phyloP scores from a whole-genome alignment of 768 basidiomycete species.

The Lentinula boryana region DNA sequence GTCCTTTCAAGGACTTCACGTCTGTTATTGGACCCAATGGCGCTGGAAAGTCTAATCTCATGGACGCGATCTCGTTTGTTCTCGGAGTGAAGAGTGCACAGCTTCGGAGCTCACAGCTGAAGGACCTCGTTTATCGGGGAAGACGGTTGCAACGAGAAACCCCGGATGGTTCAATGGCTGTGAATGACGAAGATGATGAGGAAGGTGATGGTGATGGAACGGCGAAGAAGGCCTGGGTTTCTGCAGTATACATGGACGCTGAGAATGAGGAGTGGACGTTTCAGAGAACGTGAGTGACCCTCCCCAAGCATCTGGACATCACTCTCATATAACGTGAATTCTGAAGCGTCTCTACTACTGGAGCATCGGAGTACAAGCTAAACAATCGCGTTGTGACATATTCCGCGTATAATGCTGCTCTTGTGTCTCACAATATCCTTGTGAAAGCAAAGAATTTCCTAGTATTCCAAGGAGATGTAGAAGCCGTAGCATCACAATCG shows the following conservation, averaged over 20 bases:
- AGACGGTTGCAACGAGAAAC: slow-evolving; percentile 50
- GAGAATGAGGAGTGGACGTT: slow-evolving; percentile 83
- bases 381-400: slow-evolving; percentile 81
- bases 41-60: slow-evolving; percentile 96
- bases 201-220: slow-evolving; percentile 66
- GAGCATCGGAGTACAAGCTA: slow-evolving; percentile 87
- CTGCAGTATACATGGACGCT: slow-evolving; percentile 80
- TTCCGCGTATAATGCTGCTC: slow-evolving; percentile 81
- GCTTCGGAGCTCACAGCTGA: slow-evolving; percentile 87
- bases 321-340: slow-evolving; percentile 5
- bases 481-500: slow-evolving; percentile 94
- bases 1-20: slow-evolving; percentile 90
- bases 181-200: slow-evolving; percentile 46
- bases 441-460: slow-evolving; percentile 99
- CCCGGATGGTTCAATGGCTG: slow-evolving; percentile 35
- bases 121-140: slow-evolving; percentile 96
- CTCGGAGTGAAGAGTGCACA: slow-evolving; percentile 94
- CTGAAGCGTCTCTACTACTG: slow-evolving; percentile 76
- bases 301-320: neutral
- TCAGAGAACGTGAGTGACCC: slow-evolving; percentile 74
- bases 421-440: slow-evolving; percentile 87
- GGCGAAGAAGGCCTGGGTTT: slow-evolving; percentile 93
- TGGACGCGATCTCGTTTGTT: slow-evolving; percentile 99
- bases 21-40: slow-evolving; percentile 99
- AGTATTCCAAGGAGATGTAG: slow-evolving; percentile 98